Conservation (phyloP, 1,139 yeast genomes). For the Casaregolazyma lundiana region DNA sequence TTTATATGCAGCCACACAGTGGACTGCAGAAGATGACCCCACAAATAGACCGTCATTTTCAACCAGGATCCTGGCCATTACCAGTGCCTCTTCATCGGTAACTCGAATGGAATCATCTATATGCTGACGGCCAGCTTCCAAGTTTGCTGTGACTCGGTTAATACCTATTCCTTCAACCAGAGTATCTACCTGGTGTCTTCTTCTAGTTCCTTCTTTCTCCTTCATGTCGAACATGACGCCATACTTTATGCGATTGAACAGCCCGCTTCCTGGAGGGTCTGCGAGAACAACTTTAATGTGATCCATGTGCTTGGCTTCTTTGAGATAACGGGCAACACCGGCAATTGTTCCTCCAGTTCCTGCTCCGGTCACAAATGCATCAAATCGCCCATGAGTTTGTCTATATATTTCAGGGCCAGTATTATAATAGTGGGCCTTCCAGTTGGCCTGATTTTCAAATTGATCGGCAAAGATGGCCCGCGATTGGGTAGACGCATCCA, state of each 20-base stretch:
- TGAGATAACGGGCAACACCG: constrained; percentile 75
- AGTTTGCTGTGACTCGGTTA: constrained; percentile 79
- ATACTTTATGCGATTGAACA: constrained; percentile 73
- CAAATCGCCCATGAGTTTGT: constrained; percentile 60
- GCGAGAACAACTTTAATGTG: constrained; percentile 55
- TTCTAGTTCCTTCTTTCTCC: constrained; percentile 87
- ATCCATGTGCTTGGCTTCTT: constrained; percentile 39
- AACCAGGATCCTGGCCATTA: constrained; percentile 82
- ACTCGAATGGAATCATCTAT: constrained; percentile 82
- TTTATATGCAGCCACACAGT: constrained; percentile 83
- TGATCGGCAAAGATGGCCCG: constrained; percentile 88
- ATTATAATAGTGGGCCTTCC: constrained; percentile 74
- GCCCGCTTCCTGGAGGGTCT: constrained; percentile 95
- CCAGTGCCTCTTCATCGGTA: constrained; percentile 70
- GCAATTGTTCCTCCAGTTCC: constrained; percentile 80
- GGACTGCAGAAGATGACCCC: constrained; percentile 89
- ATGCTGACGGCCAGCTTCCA: constrained; percentile 51
- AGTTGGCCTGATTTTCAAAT: constrained; percentile 87
- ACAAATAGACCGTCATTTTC: constrained; percentile 83
- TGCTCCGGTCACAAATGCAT: constrained; percentile 76
- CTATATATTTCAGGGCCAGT: constrained; percentile 88
- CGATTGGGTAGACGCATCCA: constrained; percentile 31
- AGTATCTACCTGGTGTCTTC: constrained; percentile 96
- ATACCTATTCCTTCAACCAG: constrained; percentile 91
- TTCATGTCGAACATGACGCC: constrained; percentile 92